Evolutionary conservation across 768 basidiomycete genomes (phyloP).

Genomic region (Punctularia strigosozonata): DNA sequence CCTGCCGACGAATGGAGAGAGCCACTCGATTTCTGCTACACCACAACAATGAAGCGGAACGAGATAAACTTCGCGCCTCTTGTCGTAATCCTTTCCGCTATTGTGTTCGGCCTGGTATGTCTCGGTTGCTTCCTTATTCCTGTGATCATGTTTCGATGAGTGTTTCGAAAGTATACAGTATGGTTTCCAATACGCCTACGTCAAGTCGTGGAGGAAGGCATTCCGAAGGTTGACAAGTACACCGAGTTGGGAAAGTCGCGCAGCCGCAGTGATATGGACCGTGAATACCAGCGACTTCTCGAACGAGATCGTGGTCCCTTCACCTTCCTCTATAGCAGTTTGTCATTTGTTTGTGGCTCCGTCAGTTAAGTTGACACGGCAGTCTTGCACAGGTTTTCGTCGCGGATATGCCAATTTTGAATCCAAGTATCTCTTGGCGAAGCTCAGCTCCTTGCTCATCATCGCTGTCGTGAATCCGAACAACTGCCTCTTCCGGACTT

Average conservation of each 20-base stretch:
- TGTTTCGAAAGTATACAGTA: conserved; percentile 38
- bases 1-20: conserved; percentile 43
- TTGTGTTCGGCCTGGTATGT: conserved; percentile 42
- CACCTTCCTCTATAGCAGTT: conserved; percentile 59
- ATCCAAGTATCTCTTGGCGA: conserved; percentile 55
- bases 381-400: conserved; percentile 40
- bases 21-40: conserved; percentile 66
- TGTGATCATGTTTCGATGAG: neutral
- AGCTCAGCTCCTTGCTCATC: conserved; percentile 53
- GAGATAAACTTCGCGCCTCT: conserved; percentile 59
- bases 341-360: conserved; percentile 8
- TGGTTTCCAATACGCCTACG: conserved; percentile 62
- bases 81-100: conserved; percentile 42
- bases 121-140: conserved; percentile 1
- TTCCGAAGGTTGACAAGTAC: conserved; percentile 53
- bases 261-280: conserved; percentile 44
- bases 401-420: conserved; percentile 59
- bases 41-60: conserved; percentile 63
- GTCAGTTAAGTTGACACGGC: conserved; percentile 1
- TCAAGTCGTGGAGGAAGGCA: conserved; percentile 39
- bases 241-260: conserved; percentile 62
- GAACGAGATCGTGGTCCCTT: conserved; percentile 56
- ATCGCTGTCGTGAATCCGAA: conserved; percentile 56
- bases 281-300: conserved; percentile 59
- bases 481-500: conserved; percentile 61